Evolutionary conservation across 306 rosid genomes (phyloP), one percentile per base, ranked within the genome.

Genomic region (Medicago truncatula): DNA sequence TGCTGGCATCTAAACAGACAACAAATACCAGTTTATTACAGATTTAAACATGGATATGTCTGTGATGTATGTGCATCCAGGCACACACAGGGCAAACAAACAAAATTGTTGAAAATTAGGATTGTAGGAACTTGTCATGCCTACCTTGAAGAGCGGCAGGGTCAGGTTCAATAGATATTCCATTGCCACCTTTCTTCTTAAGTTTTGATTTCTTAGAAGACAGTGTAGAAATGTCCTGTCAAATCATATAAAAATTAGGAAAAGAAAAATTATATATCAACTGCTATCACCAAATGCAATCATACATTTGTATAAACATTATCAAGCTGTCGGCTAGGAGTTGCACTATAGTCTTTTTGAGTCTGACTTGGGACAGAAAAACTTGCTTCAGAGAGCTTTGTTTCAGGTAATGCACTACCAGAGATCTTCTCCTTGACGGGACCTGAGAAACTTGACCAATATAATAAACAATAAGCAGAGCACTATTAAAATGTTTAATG

Each of bases 361-460:
- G 72, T 64, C 80, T 77, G 93, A 71, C 85, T 86, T 78, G 85
- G 70, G 76, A 65, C 25, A 63, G 87, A 85, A 54, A 79, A 23
- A 69, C 68, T 87, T 47, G 89, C 80, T 78, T 90, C 90, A 65
- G 43, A 75, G 58, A 73, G 77, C 88, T 81, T 89, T 85, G 86
- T 90, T 79, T 96, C 97, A 82, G 87, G 77, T 71, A 80, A 82
- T 18, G 76, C 83, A 80, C 85, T 83, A 78, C 83, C 74, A 78
- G 87, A 87, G 85, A 92, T 76, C 81, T 88, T 93, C 90, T 88
- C 97, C 89, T 84, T 83, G 78, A 90, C 83, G 81, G 90, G 97
- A 96, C 99, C 99, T 90, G 99, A 88, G 97, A 90, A 89, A 96
- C 99, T 96, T 96, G 97, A 96, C 89, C 96, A 90, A 87, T 83